Percentiles rank a stretch among this genome's conserved stretches.
phyloP scores from a whole-genome alignment of 352 stramenopile species.

The Pythium pectinolyticum region DNA sequence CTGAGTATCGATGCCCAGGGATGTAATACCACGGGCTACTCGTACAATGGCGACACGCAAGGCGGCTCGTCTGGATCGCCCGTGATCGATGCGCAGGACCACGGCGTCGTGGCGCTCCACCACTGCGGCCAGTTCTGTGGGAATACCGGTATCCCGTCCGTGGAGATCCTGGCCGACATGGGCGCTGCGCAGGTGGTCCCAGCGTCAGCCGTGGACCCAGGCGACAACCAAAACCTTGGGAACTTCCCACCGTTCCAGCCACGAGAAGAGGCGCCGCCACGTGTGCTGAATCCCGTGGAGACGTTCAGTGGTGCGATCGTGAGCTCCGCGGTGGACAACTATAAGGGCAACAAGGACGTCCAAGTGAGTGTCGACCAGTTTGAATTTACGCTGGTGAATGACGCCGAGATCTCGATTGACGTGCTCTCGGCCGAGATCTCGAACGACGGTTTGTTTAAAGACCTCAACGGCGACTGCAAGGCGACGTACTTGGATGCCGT shows the following conservation, averaged over 20 bases:
- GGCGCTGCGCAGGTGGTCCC: constrained; percentile 29
- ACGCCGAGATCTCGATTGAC: constrained; percentile 54
- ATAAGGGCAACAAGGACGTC: not conserved
- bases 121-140: constrained; percentile 60
- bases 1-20: constrained; percentile 33
- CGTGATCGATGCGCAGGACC: constrained; percentile 46
- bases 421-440: constrained; percentile 63
- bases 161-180: constrained; percentile 47
- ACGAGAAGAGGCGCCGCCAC: constrained; percentile 11
- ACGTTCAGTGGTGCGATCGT: constrained; percentile 37
- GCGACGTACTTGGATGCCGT: constrained; percentile 59
- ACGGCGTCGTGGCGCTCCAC: constrained; percentile 69
- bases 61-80: constrained; percentile 62
- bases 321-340: constrained; percentile 17
- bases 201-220: constrained; percentile 33
- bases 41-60: constrained; percentile 69
- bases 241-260: constrained; percentile 47
- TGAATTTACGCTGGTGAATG: constrained; percentile 40
- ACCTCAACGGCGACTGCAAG: constrained; percentile 68
- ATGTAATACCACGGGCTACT: constrained; percentile 41
- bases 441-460: constrained; percentile 46
- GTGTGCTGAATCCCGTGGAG: constrained; percentile 24
- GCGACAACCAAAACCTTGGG: constrained; percentile 39
- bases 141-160: constrained; percentile 57
- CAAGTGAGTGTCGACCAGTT: constrained; percentile 49